Percentiles rank a stretch among this genome's conserved stretches.
These are phyloP conservation scores for Acorus calamus DNA, from an alignment of 106 monocot genomes.

Conservation along the genomic window DNA sequence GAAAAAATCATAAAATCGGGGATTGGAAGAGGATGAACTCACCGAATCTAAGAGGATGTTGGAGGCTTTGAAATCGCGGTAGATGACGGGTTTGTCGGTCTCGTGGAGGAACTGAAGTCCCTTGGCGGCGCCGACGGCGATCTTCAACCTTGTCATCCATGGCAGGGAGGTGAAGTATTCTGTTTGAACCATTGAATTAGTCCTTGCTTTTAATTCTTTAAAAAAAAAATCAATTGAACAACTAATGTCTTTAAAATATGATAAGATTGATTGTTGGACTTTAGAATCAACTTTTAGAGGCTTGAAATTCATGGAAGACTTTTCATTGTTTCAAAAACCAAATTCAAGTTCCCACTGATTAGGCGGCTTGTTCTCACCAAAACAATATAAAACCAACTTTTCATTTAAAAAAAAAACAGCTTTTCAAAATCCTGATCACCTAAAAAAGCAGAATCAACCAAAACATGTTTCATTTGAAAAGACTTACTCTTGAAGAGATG, in stretches of 20 bases:
- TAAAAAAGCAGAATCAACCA: neutral
- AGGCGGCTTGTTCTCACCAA: too few species aligned
- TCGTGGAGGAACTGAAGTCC: conserved; percentile 44
- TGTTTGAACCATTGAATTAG: conserved; percentile 23
- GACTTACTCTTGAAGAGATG: conserved; percentile 70
- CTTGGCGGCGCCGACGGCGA: conserved; percentile 31
- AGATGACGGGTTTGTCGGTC: conserved; percentile 49
- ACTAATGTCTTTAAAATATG: too few species aligned
- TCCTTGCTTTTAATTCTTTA: too few species aligned
- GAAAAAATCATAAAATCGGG: neutral
- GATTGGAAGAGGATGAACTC: neutral
- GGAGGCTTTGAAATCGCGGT: conserved; percentile 54
- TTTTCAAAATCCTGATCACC: too few species aligned
- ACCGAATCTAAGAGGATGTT: conserved; percentile 59
- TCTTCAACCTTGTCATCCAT: conserved; percentile 45
- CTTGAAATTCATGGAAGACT: too few species aligned
- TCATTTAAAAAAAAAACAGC: too few species aligned
- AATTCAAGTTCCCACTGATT: too few species aligned
- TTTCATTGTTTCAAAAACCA: too few species aligned
- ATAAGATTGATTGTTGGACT: too few species aligned
- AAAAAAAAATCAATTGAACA: too few species aligned
- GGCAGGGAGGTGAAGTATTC: conserved; percentile 27
- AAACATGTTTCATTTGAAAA: neutral
- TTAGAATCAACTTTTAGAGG: too few species aligned
- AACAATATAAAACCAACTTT: too few species aligned